Percentiles rank a stretch among this genome's conserved stretches.
Evolutionary conservation across 345 rosid genomes (phyloP).

Genomic region (Salix purpurea): DNA sequence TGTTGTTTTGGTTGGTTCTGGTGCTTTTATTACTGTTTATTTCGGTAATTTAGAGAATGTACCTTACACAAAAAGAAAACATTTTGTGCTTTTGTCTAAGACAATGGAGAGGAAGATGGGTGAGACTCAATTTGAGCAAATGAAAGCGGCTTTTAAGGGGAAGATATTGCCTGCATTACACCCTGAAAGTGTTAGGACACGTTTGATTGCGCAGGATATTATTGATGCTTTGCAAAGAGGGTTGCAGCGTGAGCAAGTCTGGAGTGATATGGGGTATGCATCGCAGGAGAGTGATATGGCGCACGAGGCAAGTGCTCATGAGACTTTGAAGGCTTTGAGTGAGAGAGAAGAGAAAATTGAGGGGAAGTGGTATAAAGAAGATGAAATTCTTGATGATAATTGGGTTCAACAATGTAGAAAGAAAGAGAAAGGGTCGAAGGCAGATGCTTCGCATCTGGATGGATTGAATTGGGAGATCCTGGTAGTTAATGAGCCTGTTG

Average conservation of each 20-base stretch:
- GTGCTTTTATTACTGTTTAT: slow-evolving; percentile 49
- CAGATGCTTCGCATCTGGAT: slow-evolving; percentile 62
- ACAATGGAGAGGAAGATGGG: slow-evolving; percentile 61
- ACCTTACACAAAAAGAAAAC: slow-evolving; percentile 79
- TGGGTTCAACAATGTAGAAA: slow-evolving; percentile 79
- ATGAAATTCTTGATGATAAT: slow-evolving; percentile 79
- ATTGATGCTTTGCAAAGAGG: slow-evolving; percentile 81
- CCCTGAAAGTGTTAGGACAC: slow-evolving; percentile 74
- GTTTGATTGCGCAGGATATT: slow-evolving; percentile 61
- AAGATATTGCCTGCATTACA: slow-evolving; percentile 74
- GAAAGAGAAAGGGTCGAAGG: slow-evolving; percentile 40
- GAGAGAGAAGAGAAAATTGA: slow-evolving; percentile 28
- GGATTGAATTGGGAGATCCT: slow-evolving; percentile 87
- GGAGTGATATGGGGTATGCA: slow-evolving; percentile 73
- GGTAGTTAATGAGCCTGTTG: slow-evolving; percentile 71
- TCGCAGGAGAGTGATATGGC: slow-evolving; percentile 35
- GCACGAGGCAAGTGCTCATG: slow-evolving; percentile 34
- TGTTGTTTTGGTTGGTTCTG: slow-evolving; percentile 57
- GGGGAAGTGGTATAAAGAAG: slow-evolving; percentile 54
- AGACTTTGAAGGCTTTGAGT: slow-evolving; percentile 40
- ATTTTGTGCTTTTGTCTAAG: slow-evolving; percentile 71
- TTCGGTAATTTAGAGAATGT: slow-evolving; percentile 73
- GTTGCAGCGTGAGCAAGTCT: slow-evolving; percentile 57
- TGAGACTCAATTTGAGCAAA: slow-evolving; percentile 58
- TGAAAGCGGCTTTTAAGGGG: slow-evolving; percentile 55